Evolutionary conservation across 371 early-diverging fungal genomes (phyloP).

Genomic region (Mucor saturninus): DNA sequence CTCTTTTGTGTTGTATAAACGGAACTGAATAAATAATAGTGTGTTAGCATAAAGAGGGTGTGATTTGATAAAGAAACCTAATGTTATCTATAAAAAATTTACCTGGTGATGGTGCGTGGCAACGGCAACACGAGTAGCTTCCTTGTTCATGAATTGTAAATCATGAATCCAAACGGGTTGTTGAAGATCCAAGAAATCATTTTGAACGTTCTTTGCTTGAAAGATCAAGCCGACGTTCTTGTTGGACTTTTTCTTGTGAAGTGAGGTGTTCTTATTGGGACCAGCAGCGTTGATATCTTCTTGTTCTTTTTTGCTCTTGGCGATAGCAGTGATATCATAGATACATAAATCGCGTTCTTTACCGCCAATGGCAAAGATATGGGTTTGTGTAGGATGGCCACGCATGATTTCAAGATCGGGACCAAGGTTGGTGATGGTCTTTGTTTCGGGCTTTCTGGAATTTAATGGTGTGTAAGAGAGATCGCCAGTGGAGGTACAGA

Average conservation of each 20-base stretch:
- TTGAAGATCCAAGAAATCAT: conserved; percentile 81
- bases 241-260: conserved; percentile 38
- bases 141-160: conserved; percentile 69
- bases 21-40: conserved; percentile 46
- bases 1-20: conserved; percentile 79
- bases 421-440: conserved; percentile 23
- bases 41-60: neutral
- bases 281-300: conserved; percentile 23
- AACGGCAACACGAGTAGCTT: conserved; percentile 59
- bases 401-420: conserved; percentile 59
- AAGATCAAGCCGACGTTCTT: conserved; percentile 59
- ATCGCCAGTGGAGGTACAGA: conserved; percentile 42
- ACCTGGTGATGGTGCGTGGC: conserved; percentile 81
- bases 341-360: conserved; percentile 82
- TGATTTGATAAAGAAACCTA: neutral
- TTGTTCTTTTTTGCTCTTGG: conserved; percentile 25
- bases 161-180: conserved; percentile 91
- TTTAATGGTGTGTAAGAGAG: conserved; percentile 39
- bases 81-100: conserved; percentile 2
- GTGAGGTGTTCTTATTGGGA: conserved; percentile 30
- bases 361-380: conserved; percentile 85
- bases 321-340: conserved; percentile 66
- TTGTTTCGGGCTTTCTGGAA: conserved; percentile 14
- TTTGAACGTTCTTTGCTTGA: conserved; percentile 71
- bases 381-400: conserved; percentile 63